These are phyloP conservation scores for Noccaea caerulescens DNA, from an alignment of 345 rosid genomes.

Conservation along the genomic window DNA sequence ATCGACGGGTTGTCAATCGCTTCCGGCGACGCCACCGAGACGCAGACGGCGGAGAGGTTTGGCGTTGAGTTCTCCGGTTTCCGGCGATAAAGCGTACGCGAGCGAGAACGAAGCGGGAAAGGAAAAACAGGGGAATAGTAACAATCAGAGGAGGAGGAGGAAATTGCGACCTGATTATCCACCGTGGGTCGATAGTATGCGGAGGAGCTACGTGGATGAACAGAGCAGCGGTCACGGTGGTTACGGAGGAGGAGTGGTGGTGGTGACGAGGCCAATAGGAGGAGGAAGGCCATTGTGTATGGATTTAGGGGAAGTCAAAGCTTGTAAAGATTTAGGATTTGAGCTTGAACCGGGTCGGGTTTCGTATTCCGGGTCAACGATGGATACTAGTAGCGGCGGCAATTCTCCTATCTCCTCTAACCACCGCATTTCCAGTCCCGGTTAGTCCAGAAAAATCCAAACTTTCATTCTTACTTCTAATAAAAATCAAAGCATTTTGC, in stretches of 20 bases:
- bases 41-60: constrained; percentile 9
- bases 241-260: constrained; percentile 56
- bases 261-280: constrained; percentile 83
- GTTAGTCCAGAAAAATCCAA: constrained; percentile 43
- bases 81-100: constrained; percentile 61
- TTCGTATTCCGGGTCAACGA: constrained; percentile 51
- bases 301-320: constrained; percentile 88
- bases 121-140: constrained; percentile 50
- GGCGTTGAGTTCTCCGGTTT: constrained; percentile 14
- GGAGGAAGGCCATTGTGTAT: constrained; percentile 80
- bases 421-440: constrained; percentile 94
- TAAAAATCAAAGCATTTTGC: background rate
- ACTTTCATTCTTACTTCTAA: background rate
- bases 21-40: constrained; percentile 45
- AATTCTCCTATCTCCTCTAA: constrained; percentile 83
- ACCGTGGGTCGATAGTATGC: constrained; percentile 47
- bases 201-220: constrained; percentile 41
- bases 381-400: constrained; percentile 86
- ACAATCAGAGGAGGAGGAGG: constrained; percentile 48
- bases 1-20: constrained; percentile 32
- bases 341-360: constrained; percentile 68
- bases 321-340: constrained; percentile 91
- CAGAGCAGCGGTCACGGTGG: constrained; percentile 41
- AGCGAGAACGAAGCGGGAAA: constrained; percentile 74
- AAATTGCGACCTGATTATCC: constrained; percentile 42